Conservation (phyloP, 805 yeast species). For the Candida hispaniensis region DNA sequence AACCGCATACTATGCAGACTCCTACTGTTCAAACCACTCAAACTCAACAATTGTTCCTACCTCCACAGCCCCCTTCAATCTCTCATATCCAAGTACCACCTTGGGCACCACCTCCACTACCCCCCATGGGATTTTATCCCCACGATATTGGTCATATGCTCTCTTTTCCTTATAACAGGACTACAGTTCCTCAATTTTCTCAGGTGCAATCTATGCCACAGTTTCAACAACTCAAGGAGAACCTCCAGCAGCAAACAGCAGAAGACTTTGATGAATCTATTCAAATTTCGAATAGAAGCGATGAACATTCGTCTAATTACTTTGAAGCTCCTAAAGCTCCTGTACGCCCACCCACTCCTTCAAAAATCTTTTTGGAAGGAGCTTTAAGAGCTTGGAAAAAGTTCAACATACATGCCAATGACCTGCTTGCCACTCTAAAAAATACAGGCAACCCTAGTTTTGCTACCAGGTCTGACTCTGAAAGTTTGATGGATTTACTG, state of each 20-base stretch:
- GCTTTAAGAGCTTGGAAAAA: constrained; percentile 7
- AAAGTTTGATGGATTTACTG: constrained; percentile 13
- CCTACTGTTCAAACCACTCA: constrained; percentile 7
- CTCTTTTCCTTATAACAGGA: constrained; percentile 10
- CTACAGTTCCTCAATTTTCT: constrained; percentile 15
- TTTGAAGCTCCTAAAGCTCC: constrained; percentile 12
- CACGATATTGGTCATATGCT: constrained; percentile 7
- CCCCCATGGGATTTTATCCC: constrained; percentile 13
- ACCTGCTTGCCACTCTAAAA: constrained; percentile 4
- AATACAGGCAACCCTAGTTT: no score
- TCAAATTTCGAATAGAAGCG: constrained; percentile 1
- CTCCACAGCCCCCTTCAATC: constrained; percentile 1
- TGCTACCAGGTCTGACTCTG: not conserved
- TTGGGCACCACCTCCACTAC: constrained; percentile 13
- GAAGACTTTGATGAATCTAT: not conserved
- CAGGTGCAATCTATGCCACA: constrained; percentile 10
- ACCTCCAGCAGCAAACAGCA: constrained; percentile 6
- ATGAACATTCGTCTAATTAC: constrained; percentile 7
- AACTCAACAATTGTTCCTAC: constrained; percentile 13
- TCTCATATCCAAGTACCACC: no score
- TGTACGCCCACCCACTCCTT: constrained; percentile 19
- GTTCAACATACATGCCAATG: constrained; percentile 6
- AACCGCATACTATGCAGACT: no score
- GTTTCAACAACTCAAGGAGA: constrained; percentile 9
- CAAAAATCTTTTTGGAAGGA: constrained; percentile 7